These are phyloP conservation scores for Aspergillus niger DNA, from an alignment of 2,329 filamentous ascomycete species.

Conservation along the genomic window DNA sequence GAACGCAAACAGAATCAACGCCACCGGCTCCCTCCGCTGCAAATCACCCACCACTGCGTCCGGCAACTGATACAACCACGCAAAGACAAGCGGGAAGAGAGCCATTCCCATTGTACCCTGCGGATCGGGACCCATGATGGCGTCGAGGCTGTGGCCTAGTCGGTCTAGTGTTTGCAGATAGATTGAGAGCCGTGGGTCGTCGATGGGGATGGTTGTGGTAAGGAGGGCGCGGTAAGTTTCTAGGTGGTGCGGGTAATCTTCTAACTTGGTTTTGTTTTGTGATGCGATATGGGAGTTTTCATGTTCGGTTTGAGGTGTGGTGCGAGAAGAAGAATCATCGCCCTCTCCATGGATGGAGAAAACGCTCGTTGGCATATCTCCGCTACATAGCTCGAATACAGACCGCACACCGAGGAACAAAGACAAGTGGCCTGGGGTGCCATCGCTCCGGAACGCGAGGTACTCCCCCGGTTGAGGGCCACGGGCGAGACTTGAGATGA, in stretches of 20 bases:
- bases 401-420: conserved; percentile 20
- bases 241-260: neutral
- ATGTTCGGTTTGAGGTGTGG: too few relatives aligned
- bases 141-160: neutral
- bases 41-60: conserved; percentile 11
- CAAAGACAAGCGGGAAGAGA: conserved; percentile 12
- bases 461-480: conserved; percentile 17
- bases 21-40: neutral
- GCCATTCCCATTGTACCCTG: neutral
- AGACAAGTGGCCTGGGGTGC: neutral
- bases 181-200: neutral
- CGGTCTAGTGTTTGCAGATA: neutral
- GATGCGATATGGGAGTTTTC: neutral
- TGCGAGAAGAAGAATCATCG: too few relatives aligned
- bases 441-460: conserved; percentile 19
- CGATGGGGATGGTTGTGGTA: neutral
- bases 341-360: neutral
- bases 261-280: neutral
- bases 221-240: neutral
- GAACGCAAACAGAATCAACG: conserved; percentile 13
- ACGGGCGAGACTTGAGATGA: conserved; percentile 13
- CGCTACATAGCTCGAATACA: conserved; percentile 10
- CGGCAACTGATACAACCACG: conserved; percentile 17
- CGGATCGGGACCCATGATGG: neutral
- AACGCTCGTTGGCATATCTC: neutral